These are phyloP conservation scores for Heliophila coronopifolia DNA, from an alignment of 441 rosid species.

Conservation along the genomic window DNA sequence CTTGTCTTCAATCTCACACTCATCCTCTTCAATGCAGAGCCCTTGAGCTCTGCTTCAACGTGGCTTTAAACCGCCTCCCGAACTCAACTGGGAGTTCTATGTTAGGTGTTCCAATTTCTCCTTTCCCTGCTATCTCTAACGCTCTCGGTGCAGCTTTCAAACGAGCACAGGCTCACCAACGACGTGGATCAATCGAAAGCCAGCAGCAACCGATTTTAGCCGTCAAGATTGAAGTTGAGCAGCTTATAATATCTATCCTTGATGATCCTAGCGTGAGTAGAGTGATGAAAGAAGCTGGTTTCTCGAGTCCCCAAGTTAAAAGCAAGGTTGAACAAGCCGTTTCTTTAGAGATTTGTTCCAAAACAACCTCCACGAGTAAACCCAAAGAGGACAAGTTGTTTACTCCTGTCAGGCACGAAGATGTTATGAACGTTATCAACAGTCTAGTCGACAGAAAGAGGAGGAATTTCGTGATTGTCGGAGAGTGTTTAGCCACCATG, in stretches of 20 bases:
- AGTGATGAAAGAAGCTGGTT: conserved; percentile 95
- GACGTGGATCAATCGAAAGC: conserved; percentile 95
- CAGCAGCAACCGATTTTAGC: conserved; percentile 93
- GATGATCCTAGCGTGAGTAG: conserved; percentile 96
- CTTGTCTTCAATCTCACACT: conserved; percentile 92
- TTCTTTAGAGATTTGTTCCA: conserved; percentile 31
- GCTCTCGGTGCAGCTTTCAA: conserved; percentile 91
- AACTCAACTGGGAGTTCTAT: conserved; percentile 42
- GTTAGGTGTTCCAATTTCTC: conserved; percentile 13
- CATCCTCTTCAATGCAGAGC: conserved; percentile 97
- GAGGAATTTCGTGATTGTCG: conserved; percentile 46
- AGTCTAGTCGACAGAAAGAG: conserved; percentile 39
- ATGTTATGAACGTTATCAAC: conserved; percentile 47
- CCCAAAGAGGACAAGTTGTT: conserved; percentile 35
- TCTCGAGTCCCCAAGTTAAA: conserved; percentile 92
- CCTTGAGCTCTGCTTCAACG: conserved; percentile 93
- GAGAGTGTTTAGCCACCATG: conserved; percentile 43
- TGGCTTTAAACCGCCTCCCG: conserved; percentile 89
- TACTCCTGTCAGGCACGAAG: conserved; percentile 36
- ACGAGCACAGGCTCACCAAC: conserved; percentile 96
- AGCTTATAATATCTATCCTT: conserved; percentile 83
- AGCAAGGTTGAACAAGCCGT: conserved; percentile 81
- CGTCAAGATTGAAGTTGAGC: conserved; percentile 90
- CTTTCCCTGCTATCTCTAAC: conserved; percentile 67
- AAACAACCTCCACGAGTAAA: conserved; percentile 34